Evolutionary conservation across 1,139 yeast species (phyloP).

Genomic region (Candida albicans): DNA sequence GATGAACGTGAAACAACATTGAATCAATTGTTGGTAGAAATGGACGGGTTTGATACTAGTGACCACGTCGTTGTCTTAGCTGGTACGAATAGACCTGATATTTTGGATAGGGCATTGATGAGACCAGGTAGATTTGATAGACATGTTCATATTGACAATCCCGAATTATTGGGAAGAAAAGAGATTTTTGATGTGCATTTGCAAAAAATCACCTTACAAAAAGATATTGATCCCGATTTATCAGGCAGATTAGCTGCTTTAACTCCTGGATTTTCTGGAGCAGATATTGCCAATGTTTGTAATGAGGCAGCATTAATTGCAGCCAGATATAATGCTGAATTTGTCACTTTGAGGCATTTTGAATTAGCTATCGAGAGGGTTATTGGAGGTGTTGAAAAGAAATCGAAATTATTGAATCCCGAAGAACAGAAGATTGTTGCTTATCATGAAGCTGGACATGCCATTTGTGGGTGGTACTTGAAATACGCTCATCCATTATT

Average conservation of each 20-base stretch:
- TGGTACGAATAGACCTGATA: constrained; percentile 95
- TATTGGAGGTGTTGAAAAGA: constrained; percentile 93
- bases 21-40: constrained; percentile 91
- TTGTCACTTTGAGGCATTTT: constrained; percentile 74
- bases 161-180: constrained; percentile 91
- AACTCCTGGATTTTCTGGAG: constrained; percentile 98
- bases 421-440: constrained; percentile 91
- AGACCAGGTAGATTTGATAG: constrained; percentile 98
- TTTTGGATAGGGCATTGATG: constrained; percentile 85
- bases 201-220: constrained; percentile 57
- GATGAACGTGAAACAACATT: constrained; percentile 97
- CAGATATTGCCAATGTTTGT: constrained; percentile 95
- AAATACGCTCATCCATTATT: constrained; percentile 88
- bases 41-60: constrained; percentile 91
- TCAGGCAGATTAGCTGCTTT: constrained; percentile 90
- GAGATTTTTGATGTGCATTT: constrained; percentile 88
- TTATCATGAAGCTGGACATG: constrained; percentile 98
- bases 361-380: constrained; percentile 97
- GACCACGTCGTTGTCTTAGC: constrained; percentile 97
- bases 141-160: constrained; percentile 86
- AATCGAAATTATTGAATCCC: constrained; percentile 75
- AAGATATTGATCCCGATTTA: constrained; percentile 45
- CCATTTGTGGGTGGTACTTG: constrained; percentile 95
- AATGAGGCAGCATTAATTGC: constrained; percentile 97
- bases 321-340: constrained; percentile 75